Conservation (phyloP, 441 rosid genomes). For the Omphalea diandra region DNA sequence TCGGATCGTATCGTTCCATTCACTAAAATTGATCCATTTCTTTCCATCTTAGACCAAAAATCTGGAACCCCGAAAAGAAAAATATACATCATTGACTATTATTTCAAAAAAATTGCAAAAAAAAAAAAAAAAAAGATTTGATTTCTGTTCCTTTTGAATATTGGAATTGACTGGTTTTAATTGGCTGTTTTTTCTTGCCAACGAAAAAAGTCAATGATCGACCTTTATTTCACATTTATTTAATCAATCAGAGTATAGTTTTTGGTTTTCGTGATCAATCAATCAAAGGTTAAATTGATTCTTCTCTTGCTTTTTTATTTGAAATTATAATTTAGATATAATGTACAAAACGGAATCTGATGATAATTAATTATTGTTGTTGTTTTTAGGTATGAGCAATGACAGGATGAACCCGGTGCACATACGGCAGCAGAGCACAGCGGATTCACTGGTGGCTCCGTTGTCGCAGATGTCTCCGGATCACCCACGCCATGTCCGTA, state of each 20-base stretch:
- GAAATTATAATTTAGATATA: too few species aligned
- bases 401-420: conserved; percentile 40
- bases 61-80: not conserved
- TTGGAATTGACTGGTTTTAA: not conserved
- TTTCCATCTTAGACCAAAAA: not conserved
- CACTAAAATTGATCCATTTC: conserved; percentile 8
- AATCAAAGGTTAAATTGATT: too few species aligned
- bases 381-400: conserved; percentile 44
- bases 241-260: too few species aligned
- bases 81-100: not conserved
- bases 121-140: not conserved
- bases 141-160: not conserved
- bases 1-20: conserved; percentile 35
- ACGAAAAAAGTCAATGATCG: too few species aligned
- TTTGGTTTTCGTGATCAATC: too few species aligned
- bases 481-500: conserved; percentile 48
- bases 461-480: conserved; percentile 52
- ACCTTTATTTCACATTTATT: too few species aligned
- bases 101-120: not conserved
- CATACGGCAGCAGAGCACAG: conserved; percentile 43
- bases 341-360: too few species aligned
- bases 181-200: conserved; percentile 4
- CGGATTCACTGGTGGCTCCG: conserved; percentile 37
- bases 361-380: not conserved
- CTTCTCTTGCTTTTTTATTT: too few species aligned